Conservation (phyloP, 345 rosid genomes). For the Mangifera indica region DNA sequence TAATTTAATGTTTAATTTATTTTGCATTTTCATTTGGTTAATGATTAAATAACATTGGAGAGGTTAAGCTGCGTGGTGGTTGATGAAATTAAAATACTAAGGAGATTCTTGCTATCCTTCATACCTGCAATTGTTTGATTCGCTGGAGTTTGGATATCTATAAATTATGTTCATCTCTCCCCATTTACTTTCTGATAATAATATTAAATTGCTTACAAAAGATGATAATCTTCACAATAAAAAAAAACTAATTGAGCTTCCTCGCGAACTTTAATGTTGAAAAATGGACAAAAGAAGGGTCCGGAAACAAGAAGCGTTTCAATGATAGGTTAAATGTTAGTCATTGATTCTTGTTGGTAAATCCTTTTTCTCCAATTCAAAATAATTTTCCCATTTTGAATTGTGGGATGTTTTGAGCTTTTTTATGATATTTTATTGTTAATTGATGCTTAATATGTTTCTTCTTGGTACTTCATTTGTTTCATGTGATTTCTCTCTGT, state of each 20-base stretch:
- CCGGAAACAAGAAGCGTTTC: not conserved
- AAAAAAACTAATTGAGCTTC: not conserved
- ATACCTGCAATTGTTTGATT: slow-evolving; percentile 10
- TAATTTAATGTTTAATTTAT: not conserved
- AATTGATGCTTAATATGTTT: not conserved
- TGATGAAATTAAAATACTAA: slow-evolving; percentile 15
- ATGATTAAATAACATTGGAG: not conserved
- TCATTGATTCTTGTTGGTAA: not conserved
- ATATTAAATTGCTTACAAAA: not conserved
- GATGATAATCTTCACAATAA: not conserved
- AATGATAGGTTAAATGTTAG: not conserved
- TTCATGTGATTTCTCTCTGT: not conserved
- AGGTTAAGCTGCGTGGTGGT: slow-evolving; percentile 18
- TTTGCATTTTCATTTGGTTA: slow-evolving; percentile 12
- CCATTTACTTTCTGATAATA: not conserved
- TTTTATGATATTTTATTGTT: not conserved
- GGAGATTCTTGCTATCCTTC: slow-evolving; percentile 2
- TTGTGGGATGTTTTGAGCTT: not conserved
- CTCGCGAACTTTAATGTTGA: not conserved
- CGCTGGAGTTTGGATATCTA: slow-evolving; percentile 4
- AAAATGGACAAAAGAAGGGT: not conserved
- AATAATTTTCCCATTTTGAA: not conserved
- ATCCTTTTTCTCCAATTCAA: not conserved
- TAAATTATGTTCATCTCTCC: not conserved
- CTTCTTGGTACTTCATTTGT: slow-evolving; percentile 15